Percentiles rank a stretch among this genome's conserved stretches.
These are phyloP conservation scores for Ustilago loliicola DNA, from an alignment of 1,284 basidiomycete genomes.

Conservation along the genomic window DNA sequence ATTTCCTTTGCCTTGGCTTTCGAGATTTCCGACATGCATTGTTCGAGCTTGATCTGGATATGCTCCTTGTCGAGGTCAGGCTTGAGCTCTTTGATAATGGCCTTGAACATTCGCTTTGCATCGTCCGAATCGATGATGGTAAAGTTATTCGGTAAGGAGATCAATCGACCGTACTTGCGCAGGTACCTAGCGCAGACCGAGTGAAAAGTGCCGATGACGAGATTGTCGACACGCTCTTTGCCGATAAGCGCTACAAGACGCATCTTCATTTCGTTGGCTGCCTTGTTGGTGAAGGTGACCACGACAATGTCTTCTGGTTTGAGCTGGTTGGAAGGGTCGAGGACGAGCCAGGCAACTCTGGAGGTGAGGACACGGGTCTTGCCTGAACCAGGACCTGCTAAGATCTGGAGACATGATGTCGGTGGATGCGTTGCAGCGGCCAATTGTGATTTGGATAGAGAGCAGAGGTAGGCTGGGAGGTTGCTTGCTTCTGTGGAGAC, in stretches of 20 bases:
- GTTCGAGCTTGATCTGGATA: constrained; percentile 77
- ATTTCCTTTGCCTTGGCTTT: constrained; percentile 82
- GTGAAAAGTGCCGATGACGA: constrained; percentile 84
- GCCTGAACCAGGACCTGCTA: constrained; percentile 68
- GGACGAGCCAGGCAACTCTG: constrained; percentile 66
- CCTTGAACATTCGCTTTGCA: constrained; percentile 79
- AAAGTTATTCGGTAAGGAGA: constrained; percentile 81
- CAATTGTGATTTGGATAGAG: constrained; percentile 60
- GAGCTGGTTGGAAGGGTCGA: constrained; percentile 49
- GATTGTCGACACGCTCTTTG: constrained; percentile 75
- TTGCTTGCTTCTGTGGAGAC: background rate
- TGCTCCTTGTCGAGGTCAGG: constrained; percentile 72
- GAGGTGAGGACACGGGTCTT: constrained; percentile 69
- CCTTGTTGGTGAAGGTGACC: constrained; percentile 79
- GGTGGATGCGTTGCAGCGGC: constrained; percentile 62
- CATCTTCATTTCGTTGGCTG: constrained; percentile 87
- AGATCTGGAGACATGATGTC: constrained; percentile 62
- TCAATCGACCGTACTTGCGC: constrained; percentile 77
- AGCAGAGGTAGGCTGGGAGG: constrained; percentile 32
- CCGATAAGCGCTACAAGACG: constrained; percentile 82
- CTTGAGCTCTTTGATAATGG: constrained; percentile 76
- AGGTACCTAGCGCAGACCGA: constrained; percentile 81
- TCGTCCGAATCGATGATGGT: constrained; percentile 86
- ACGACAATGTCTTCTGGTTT: constrained; percentile 63
- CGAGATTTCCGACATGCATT: constrained; percentile 79